A percentile compares a stretch with the other conserved stretches of the same genome.
These are phyloP conservation scores for Saururus chinensis DNA, from an alignment of 164 flowering plant species.

Conservation along the genomic window DNA sequence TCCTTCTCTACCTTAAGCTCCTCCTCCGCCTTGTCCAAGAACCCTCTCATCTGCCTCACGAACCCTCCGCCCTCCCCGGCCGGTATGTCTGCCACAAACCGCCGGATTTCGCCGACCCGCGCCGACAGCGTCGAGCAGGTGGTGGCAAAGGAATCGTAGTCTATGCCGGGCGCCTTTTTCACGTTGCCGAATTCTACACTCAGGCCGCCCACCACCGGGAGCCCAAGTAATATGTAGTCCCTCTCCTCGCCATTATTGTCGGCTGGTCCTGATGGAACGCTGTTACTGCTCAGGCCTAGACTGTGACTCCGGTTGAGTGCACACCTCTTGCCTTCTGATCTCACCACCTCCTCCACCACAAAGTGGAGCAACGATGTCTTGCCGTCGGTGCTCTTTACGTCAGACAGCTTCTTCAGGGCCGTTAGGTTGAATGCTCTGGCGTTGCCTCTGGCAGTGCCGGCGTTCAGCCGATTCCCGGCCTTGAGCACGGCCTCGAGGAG, in stretches of 20 bases:
- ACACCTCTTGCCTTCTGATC: constrained; percentile 62
- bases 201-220: constrained; percentile 49
- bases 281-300: constrained; percentile 17
- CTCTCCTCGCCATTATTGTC: constrained; percentile 33
- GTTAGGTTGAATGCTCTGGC: constrained; percentile 71
- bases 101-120: constrained; percentile 25
- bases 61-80: constrained; percentile 30
- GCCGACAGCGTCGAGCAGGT: constrained; percentile 21
- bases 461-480: constrained; percentile 81
- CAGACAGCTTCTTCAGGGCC: constrained; percentile 57
- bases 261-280: constrained; percentile 7
- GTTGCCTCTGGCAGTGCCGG: constrained; percentile 80
- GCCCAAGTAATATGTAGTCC: constrained; percentile 47
- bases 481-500: constrained; percentile 82
- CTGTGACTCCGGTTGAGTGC: too few relatives aligned
- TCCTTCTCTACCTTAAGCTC: constrained; percentile 46
- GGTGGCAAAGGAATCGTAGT: constrained; percentile 27
- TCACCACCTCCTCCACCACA: constrained; percentile 69
- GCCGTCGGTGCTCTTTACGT: constrained; percentile 69
- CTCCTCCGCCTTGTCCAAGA: constrained; percentile 44
- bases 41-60: constrained; percentile 43
- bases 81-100: constrained; percentile 14
- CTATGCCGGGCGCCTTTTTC: constrained; percentile 57
- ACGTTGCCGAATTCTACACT: constrained; percentile 54
- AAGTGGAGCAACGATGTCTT: constrained; percentile 75